A percentile compares a stretch with the other conserved stretches of the same genome.
Evolutionary conservation across 2,329 filamentous ascomycete genomes (phyloP).

Genomic region (Fusarium sp.): DNA sequence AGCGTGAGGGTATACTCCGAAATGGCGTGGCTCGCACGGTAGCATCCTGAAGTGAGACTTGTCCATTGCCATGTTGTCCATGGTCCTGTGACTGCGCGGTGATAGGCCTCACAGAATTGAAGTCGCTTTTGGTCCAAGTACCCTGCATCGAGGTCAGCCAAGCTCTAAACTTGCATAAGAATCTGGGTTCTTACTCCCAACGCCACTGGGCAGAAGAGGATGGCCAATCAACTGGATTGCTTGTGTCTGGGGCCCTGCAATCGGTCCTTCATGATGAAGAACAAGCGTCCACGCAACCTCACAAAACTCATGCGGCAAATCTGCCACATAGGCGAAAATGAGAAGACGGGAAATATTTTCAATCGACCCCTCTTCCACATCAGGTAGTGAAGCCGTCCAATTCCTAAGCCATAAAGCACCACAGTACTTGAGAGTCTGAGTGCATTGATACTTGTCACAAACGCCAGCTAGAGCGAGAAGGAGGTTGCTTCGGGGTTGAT

Average conservation of each 20-base stretch:
- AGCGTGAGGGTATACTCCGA: background rate
- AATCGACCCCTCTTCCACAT: background rate
- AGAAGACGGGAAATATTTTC: background rate
- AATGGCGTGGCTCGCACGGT: background rate
- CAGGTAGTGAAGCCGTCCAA: background rate
- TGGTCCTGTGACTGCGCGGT: background rate
- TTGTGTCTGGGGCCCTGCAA: background rate
- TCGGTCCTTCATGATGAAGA: background rate
- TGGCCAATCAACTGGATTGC: background rate
- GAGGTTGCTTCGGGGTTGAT: background rate
- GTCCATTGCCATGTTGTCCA: background rate
- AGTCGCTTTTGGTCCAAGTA: background rate
- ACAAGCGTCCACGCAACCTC: background rate
- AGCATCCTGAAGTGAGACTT: background rate
- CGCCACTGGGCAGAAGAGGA: background rate
- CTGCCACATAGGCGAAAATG: background rate
- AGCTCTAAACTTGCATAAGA: background rate
- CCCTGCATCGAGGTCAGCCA: background rate
- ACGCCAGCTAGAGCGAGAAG: background rate
- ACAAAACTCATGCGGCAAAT: background rate
- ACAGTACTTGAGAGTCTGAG: background rate
- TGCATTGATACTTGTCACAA: constrained; percentile 1
- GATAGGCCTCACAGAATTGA: background rate
- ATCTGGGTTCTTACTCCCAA: background rate
- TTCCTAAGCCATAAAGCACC: background rate